Evolutionary conservation across 768 basidiomycete genomes (phyloP).

Genomic region (Russula griseocarnosa): DNA sequence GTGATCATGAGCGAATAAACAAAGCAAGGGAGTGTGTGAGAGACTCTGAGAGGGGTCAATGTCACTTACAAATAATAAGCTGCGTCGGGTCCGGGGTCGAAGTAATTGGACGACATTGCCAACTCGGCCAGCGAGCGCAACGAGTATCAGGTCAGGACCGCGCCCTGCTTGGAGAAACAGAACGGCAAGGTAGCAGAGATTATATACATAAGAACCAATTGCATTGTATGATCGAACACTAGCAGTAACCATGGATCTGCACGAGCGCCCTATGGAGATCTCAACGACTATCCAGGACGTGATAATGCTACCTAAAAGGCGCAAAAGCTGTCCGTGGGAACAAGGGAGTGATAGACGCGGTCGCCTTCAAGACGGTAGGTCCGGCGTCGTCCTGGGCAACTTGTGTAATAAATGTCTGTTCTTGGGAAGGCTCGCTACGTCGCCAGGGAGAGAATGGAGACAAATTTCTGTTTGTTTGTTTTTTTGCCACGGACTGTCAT

Average conservation of each 20-base stretch:
- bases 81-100: neutral
- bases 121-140: neutral
- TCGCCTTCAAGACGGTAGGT: neutral
- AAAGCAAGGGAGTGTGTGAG: neutral
- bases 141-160: neutral
- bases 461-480: neutral
- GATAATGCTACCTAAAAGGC: neutral
- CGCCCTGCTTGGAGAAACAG: neutral
- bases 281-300: neutral
- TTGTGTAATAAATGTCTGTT: neutral
- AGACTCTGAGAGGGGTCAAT: neutral
- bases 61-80: constrained; percentile 2
- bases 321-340: neutral
- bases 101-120: constrained; percentile 15
- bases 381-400: constrained; percentile 6
- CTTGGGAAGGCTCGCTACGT: neutral
- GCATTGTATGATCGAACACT: neutral
- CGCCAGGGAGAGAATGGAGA: neutral
- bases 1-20: neutral
- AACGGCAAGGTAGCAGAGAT: neutral
- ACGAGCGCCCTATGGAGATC: neutral
- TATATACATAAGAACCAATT: neutral
- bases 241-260: constrained; percentile 7
- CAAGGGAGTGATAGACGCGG: neutral
- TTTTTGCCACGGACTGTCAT: neutral